Conservation (phyloP, 2,329 filamentous ascomycete genomes). For the Pseudogymnoascus sp. region DNA sequence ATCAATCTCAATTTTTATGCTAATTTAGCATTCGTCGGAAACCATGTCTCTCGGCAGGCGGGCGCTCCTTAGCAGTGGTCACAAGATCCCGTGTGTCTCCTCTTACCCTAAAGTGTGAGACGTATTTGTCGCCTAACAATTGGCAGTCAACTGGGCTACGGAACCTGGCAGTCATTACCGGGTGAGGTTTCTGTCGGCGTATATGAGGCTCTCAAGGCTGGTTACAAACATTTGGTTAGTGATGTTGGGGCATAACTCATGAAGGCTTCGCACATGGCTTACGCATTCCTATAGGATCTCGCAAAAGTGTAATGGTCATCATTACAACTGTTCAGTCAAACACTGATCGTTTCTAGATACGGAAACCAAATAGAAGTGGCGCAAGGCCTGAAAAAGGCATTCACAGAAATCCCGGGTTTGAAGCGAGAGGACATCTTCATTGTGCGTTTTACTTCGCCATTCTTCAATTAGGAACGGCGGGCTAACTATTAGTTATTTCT, state of each 20-base stretch:
- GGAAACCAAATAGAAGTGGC: slow-evolving; percentile 59
- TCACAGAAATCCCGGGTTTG: slow-evolving; percentile 41
- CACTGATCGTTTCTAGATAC: slow-evolving; percentile 39
- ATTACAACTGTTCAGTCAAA: slow-evolving; percentile 31
- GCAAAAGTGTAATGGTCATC: slow-evolving; percentile 12
- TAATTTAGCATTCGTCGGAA: neutral
- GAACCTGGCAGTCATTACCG: slow-evolving; percentile 63
- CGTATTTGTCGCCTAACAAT: slow-evolving; percentile 32
- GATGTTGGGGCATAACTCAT: neutral
- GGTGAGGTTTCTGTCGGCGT: slow-evolving; percentile 60
- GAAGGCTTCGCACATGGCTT: neutral
- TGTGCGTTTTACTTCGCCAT: slow-evolving; percentile 15
- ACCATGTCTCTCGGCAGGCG: slow-evolving; percentile 50
- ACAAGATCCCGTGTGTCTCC: slow-evolving; percentile 57
- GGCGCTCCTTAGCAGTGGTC: slow-evolving; percentile 57
- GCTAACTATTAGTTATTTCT: neutral
- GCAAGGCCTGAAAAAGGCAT: slow-evolving; percentile 45
- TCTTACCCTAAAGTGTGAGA: slow-evolving; percentile 49
- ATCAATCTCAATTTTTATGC: neutral
- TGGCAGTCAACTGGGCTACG: slow-evolving; percentile 33
- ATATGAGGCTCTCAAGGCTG: slow-evolving; percentile 54
- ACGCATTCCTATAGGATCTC: slow-evolving; percentile 14
- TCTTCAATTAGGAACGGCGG: neutral
- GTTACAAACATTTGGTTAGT: slow-evolving; percentile 54
- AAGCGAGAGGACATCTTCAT: slow-evolving; percentile 52